Evolutionary conservation across 1,284 basidiomycete species (phyloP).

Genomic region (Leccinum subatratum): DNA sequence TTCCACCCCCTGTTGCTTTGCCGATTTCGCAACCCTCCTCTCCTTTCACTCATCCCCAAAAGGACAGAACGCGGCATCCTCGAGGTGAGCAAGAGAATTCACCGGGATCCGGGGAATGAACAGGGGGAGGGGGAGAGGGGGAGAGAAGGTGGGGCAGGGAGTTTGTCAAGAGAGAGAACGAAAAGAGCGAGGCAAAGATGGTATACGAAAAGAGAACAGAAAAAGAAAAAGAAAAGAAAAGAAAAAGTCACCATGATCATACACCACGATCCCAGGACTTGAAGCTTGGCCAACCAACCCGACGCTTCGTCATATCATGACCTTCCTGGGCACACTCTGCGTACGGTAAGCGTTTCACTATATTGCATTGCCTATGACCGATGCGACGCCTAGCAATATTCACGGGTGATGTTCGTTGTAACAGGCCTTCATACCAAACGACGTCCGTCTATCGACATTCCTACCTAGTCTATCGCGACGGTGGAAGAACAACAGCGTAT

Average conservation of each 20-base stretch:
- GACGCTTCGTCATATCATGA: too few relatives aligned
- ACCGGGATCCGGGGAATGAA: conserved; percentile 8
- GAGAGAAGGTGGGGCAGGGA: neutral
- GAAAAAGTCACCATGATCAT: neutral
- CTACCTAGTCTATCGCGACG: neutral
- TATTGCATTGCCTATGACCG: conserved; percentile 9
- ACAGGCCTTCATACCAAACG: conserved; percentile 26
- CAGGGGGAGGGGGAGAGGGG: neutral
- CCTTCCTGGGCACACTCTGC: neutral
- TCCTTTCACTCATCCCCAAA: neutral
- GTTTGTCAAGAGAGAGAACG: conserved; percentile 11
- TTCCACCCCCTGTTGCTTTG: neutral
- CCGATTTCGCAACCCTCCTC: neutral
- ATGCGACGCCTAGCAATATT: conserved; percentile 19
- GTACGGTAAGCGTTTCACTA: conserved; percentile 14
- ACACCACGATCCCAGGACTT: neutral
- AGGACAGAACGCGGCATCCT: conserved; percentile 24
- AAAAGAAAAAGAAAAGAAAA: neutral
- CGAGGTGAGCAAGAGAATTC: conserved; percentile 25
- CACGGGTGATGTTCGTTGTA: conserved; percentile 24
- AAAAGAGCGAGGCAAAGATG: conserved; percentile 1
- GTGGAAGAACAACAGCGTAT: neutral
- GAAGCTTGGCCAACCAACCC: neutral
- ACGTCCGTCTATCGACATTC: conserved; percentile 2
- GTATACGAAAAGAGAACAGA: conserved; percentile 10